A percentile compares a stretch with the other conserved stretches of the same genome.
phyloP scores from a whole-genome alignment of 2,329 filamentous ascomycete genomes.

The Fusarium temperatum region DNA sequence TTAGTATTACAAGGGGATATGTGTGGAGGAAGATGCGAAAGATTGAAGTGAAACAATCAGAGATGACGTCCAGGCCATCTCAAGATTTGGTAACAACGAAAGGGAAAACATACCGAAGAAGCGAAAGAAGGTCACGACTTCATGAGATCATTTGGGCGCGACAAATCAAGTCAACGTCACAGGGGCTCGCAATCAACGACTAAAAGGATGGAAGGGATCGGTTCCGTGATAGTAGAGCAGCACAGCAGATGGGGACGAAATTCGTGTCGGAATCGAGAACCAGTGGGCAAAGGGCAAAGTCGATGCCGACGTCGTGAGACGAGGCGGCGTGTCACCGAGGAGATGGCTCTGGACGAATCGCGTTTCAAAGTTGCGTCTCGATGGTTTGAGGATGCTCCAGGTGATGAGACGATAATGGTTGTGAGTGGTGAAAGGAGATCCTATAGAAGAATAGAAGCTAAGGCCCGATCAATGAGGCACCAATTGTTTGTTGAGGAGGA shows the following conservation, averaged over 20 bases:
- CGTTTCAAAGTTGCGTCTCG: slow-evolving; percentile 43
- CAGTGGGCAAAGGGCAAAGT: slow-evolving; percentile 18
- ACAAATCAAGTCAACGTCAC: slow-evolving; percentile 11
- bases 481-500: slow-evolving; percentile 10
- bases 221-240: slow-evolving; percentile 16
- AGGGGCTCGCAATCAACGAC: slow-evolving; percentile 36
- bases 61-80: slow-evolving; percentile 20
- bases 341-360: slow-evolving; percentile 31
- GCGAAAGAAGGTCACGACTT: slow-evolving; percentile 12
- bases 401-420: slow-evolving; percentile 21
- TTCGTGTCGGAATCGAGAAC: slow-evolving; percentile 6
- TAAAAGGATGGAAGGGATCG: slow-evolving; percentile 3
- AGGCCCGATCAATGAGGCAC: slow-evolving; percentile 23
- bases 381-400: slow-evolving; percentile 32
- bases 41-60: slow-evolving; percentile 29
- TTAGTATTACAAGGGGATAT: slow-evolving; percentile 30
- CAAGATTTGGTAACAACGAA: slow-evolving; percentile 1
- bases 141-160: slow-evolving; percentile 9
- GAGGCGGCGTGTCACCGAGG: slow-evolving; percentile 29
- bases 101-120: slow-evolving; percentile 20
- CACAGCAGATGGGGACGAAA: slow-evolving; percentile 28
- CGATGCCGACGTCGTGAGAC: background rate
- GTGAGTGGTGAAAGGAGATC: slow-evolving; percentile 2
- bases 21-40: slow-evolving; percentile 2
- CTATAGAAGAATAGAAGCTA: slow-evolving; percentile 1